Conservation (phyloP, 352 stramenopile species). For the Thalassiosira livingstoniorum region DNA sequence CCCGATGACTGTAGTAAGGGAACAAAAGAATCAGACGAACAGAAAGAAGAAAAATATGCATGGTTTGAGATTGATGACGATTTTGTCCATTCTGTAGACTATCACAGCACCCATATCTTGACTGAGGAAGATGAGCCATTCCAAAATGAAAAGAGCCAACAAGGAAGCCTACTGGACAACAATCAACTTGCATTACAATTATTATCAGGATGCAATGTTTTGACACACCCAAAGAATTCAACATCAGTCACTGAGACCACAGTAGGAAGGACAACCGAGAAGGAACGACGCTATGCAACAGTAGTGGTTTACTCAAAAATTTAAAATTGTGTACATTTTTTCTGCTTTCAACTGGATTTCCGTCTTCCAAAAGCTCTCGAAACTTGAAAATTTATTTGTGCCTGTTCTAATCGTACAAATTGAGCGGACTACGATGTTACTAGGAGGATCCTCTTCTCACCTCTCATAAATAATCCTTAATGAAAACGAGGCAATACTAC, state of each 20-base stretch:
- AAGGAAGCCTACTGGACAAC: not conserved
- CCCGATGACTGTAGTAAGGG: too few relatives aligned
- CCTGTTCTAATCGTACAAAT: too few relatives aligned
- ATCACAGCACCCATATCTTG: not conserved
- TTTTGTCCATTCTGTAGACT: slow-evolving; percentile 26
- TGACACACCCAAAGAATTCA: not conserved
- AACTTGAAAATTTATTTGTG: too few relatives aligned
- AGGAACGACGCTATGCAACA: slow-evolving; percentile 44
- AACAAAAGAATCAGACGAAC: too few relatives aligned
- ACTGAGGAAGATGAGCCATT: not conserved
- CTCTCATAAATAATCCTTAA: too few relatives aligned
- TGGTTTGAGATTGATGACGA: slow-evolving; percentile 52
- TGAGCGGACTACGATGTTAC: too few relatives aligned
- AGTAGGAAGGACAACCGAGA: slow-evolving; percentile 17
- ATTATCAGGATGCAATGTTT: slow-evolving; percentile 31
- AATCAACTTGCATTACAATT: slow-evolving; percentile 21
- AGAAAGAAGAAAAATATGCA: not conserved
- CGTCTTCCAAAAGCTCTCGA: too few relatives aligned
- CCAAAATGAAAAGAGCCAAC: not conserved
- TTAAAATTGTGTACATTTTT: too few relatives aligned
- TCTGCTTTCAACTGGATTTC: too few relatives aligned
- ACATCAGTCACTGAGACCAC: not conserved
- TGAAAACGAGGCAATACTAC: too few relatives aligned
- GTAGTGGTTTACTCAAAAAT: slow-evolving; percentile 51
- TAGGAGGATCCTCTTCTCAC: too few relatives aligned